A percentile compares a stretch with the other conserved stretches of the same genome.
Evolutionary conservation across 1,284 basidiomycete genomes (phyloP).

Genomic region (Rhizopogon hawkerae): DNA sequence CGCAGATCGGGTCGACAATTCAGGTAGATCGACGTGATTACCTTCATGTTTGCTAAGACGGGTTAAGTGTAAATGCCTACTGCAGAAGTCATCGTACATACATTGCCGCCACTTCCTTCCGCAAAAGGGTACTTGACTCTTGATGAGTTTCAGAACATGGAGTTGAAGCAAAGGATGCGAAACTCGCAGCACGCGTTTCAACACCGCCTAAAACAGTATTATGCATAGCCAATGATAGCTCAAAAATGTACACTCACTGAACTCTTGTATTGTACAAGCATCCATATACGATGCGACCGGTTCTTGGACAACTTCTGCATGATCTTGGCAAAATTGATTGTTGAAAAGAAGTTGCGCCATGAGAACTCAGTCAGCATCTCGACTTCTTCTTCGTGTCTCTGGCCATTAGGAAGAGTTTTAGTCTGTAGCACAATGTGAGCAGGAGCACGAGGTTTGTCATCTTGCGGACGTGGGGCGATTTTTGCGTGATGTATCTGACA

Average conservation of each 20-base stretch:
- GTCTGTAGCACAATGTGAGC: constrained; percentile 49
- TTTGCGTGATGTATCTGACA: constrained; percentile 72
- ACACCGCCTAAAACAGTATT: constrained; percentile 57
- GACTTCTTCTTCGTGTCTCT: constrained; percentile 74
- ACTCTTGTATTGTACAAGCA: constrained; percentile 98
- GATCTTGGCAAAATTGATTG: constrained; percentile 97
- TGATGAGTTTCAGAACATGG: constrained; percentile 96
- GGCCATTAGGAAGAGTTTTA: constrained; percentile 56
- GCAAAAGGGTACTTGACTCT: constrained; percentile 98
- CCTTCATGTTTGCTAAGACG: constrained; percentile 90
- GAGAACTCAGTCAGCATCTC: constrained; percentile 92
- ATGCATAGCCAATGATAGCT: constrained; percentile 11
- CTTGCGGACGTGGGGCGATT: constrained; percentile 48
- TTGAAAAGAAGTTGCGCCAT: constrained; percentile 97
- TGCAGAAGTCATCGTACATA: constrained; percentile 32
- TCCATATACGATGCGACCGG: constrained; percentile 88
- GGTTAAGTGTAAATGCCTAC: constrained; percentile 5
- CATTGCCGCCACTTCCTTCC: constrained; percentile 98
- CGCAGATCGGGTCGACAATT: constrained; percentile 94
- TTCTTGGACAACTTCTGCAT: constrained; percentile 97
- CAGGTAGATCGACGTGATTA: constrained; percentile 97
- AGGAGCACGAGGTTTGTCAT: constrained; percentile 49
- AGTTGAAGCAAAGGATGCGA: constrained; percentile 92
- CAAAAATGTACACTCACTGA: constrained; percentile 50
- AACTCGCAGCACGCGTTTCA: constrained; percentile 92